A percentile compares a stretch with the other conserved stretches of the same genome.
These are phyloP conservation scores for Gomphus bonarii DNA, from an alignment of 1,284 basidiomycete genomes.

Conservation along the genomic window DNA sequence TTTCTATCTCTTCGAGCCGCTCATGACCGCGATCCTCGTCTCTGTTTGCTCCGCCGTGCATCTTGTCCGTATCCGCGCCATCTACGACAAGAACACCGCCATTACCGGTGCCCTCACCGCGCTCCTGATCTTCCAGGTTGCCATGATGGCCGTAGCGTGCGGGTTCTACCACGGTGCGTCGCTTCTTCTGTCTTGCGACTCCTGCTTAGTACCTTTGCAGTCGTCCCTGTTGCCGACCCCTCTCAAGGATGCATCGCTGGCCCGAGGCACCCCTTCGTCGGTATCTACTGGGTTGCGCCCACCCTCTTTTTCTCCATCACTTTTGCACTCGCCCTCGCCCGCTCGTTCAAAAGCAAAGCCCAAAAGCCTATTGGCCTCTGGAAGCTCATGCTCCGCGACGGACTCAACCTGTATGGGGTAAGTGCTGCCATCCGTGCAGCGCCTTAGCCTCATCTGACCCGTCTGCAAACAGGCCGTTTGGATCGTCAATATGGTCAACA, in stretches of 20 bases:
- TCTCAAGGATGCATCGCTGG: constrained; percentile 79
- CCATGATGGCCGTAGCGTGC: constrained; percentile 57
- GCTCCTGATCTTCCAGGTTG: constrained; percentile 55
- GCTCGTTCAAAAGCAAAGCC: constrained; percentile 45
- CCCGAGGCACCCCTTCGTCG: constrained; percentile 67
- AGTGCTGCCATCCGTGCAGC: constrained; percentile 17
- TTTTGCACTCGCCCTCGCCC: constrained; percentile 50
- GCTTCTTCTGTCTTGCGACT: constrained; percentile 1
- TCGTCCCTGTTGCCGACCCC: constrained; percentile 46
- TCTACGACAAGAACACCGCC: constrained; percentile 51
- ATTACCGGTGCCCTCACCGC: constrained; percentile 45
- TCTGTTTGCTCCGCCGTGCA: constrained; percentile 63
- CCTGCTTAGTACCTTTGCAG: constrained; percentile 22
- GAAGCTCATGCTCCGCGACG: constrained; percentile 81
- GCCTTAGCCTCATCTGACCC: neutral
- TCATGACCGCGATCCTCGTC: constrained; percentile 67
- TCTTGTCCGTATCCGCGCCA: constrained; percentile 65
- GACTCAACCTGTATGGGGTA: constrained; percentile 71
- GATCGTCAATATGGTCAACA: constrained; percentile 67
- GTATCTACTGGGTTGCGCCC: constrained; percentile 70
- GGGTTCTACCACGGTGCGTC: constrained; percentile 61
- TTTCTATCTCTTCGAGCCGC: constrained; percentile 78
- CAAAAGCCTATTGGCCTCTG: constrained; percentile 51
- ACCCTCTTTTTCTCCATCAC: constrained; percentile 61
- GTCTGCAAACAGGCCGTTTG: constrained; percentile 42